A percentile compares a stretch with the other conserved stretches of the same genome.
These are phyloP conservation scores for Rhodotorula paludigena DNA, from an alignment of 768 basidiomycete genomes.

Conservation along the genomic window DNA sequence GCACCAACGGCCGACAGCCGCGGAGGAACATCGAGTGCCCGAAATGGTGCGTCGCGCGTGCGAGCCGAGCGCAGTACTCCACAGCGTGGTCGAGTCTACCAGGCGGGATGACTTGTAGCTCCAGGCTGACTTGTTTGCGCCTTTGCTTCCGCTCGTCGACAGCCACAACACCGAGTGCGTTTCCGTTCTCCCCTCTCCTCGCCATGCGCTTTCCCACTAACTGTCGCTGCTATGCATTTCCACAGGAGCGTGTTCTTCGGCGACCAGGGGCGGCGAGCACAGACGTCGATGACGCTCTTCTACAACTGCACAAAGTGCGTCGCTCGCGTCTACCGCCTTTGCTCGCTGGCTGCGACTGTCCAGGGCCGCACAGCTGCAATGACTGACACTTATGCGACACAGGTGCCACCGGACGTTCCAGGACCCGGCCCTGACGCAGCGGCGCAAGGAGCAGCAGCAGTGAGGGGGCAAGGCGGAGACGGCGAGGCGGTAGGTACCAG, in stretches of 20 bases:
- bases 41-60: conserved; percentile 16
- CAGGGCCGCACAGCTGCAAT: too few relatives aligned
- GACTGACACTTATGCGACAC: too few relatives aligned
- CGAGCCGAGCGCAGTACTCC: too few relatives aligned
- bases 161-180: conserved; percentile 42
- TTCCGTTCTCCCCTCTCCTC: neutral
- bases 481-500: too few relatives aligned
- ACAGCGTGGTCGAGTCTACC: too few relatives aligned
- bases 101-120: too few relatives aligned
- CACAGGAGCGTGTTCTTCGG: conserved; percentile 88
- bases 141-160: neutral
- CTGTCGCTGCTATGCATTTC: neutral
- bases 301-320: conserved; percentile 60
- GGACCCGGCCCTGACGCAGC: conserved; percentile 20
- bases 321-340: neutral
- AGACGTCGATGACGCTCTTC: conserved; percentile 90
- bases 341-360: too few relatives aligned
- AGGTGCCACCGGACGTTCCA: conserved; percentile 37
- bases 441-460: neutral
- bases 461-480: too few relatives aligned
- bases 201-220: neutral
- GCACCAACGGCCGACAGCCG: neutral
- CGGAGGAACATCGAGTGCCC: conserved; percentile 30
- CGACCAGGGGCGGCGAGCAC: conserved; percentile 93
- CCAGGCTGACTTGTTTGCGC: conserved; percentile 19